Evolutionary conservation across 225 moss, liverwort and hornwort genomes (phyloP).

Genomic region (Ulota crispa): DNA sequence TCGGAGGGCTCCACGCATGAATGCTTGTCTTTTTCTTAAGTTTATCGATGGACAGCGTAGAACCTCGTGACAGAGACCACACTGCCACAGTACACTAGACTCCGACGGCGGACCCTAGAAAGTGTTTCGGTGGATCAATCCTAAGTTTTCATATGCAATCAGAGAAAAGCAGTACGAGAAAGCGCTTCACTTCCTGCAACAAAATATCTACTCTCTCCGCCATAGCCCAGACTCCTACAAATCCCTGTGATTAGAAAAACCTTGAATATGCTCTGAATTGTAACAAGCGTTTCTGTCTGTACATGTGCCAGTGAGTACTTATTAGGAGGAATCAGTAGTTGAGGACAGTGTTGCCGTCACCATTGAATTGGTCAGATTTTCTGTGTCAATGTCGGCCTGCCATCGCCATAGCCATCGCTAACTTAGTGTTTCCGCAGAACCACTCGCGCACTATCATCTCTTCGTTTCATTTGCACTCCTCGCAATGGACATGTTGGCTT

Average conservation of each 20-base stretch:
- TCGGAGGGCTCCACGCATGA: not conserved
- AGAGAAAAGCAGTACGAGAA: slow-evolving; percentile 4
- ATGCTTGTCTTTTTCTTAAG: not conserved
- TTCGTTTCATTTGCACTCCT: not conserved
- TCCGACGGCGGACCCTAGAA: not conserved
- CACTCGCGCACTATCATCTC: not conserved
- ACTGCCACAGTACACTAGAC: not conserved
- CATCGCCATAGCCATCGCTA: not conserved
- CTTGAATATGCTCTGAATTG: not conserved
- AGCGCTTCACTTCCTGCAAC: slow-evolving; percentile 3
- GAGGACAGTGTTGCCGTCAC: not conserved
- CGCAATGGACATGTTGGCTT: slow-evolving; percentile 47
- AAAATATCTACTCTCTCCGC: slow-evolving; percentile 13
- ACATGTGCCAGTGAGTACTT: not conserved
- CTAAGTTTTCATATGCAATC: not conserved
- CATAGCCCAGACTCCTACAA: not conserved
- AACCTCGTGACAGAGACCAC: not conserved
- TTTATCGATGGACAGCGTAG: not conserved
- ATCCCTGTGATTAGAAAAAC: not conserved
- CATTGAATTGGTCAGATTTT: not conserved
- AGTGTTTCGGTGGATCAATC: not conserved
- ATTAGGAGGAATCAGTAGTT: not conserved
- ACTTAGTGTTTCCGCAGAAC: not conserved
- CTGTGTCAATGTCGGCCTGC: not conserved
- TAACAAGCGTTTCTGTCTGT: not conserved